Base-by-base conservation (phyloP, 371 early-diverging fungal species). In the Mucor velutinosus region DNA sequence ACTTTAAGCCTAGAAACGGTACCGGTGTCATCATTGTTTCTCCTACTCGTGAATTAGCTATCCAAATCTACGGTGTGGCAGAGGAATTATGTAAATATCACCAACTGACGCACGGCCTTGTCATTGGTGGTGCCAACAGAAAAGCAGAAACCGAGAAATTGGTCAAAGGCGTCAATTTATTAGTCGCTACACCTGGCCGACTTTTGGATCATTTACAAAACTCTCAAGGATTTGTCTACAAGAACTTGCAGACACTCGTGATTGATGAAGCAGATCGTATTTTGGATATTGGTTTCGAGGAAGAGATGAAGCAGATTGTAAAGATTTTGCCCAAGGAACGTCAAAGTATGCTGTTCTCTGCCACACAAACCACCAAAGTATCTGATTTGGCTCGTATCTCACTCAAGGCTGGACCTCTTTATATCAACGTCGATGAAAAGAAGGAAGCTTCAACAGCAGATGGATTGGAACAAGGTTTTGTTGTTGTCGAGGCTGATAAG, bases 221-320 rank as follows among this genome's bases (percentile, higher is more conserved):
- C 82, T 96, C 98, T 4, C 92, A 92, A 81, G 95, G 95, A 25
- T 97, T 96, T 72, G 88, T 94, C 6, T 92, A 87, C 79, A 94
- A 94, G 76, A 96, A 96, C 75, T 81, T 97, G 64, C 92, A 95
- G 78, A 88, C 91, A 10, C 83, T 98, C 69, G 89, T 98, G 23
- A 97, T 99, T 74, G 99, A 99, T 81, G 99, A 99, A 82, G 99
- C 99, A 19, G 99, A 99, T 78, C 95, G 98, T 70, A 95, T 98
- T 76, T 83, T 98, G 74, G 97, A 99, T 77, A 93, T 94, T 76
- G 99, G 99, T 64, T 99, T 99, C 77, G 98, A 98, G 82, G 95
- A 97, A 67, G 98, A 98, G 81, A 97, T 98, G 97, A 94, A 95
- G 74, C 93, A 95, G 71, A 98, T 99, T 67, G 87, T 98, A 76